Evolutionary conservation across 1,284 basidiomycete genomes (phyloP).

Genomic region (Erythrobasidium hasegawianum): DNA sequence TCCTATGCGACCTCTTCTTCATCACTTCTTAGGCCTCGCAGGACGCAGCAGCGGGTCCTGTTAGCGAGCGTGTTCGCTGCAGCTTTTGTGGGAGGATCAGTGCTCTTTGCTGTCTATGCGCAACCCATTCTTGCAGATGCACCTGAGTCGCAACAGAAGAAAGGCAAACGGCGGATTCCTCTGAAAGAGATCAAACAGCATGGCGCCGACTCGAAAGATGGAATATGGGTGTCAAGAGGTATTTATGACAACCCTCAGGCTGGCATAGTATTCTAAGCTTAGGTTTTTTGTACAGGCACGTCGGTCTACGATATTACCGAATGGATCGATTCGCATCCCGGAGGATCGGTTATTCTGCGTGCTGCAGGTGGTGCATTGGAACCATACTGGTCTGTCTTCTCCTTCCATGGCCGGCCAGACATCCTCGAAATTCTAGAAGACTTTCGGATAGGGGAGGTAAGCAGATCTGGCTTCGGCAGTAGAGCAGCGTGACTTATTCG

Average conservation of each 20-base stretch:
- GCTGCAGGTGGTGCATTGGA: conserved; percentile 30
- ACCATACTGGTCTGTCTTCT: conserved; percentile 32
- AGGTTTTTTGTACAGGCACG: conserved; percentile 19
- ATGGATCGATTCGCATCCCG: conserved; percentile 26
- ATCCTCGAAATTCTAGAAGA: conserved; percentile 31
- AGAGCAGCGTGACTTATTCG: too few species aligned
- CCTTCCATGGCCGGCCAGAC: conserved; percentile 18
- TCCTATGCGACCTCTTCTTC: too few species aligned
- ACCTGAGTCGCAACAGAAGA: background rate
- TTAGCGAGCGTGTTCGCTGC: background rate
- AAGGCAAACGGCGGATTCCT: conserved; percentile 12
- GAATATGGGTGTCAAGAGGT: conserved; percentile 32
- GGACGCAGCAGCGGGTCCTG: too few species aligned
- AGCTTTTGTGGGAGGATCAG: background rate
- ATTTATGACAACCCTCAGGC: too few species aligned
- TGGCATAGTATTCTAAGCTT: too few species aligned
- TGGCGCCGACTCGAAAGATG: conserved; percentile 26
- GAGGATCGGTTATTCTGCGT: conserved; percentile 26
- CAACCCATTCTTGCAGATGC: conserved; percentile 19
- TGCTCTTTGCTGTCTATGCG: conserved; percentile 6
- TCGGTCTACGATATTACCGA: conserved; percentile 32
- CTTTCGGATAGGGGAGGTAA: conserved; percentile 27
- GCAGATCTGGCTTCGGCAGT: too few species aligned
- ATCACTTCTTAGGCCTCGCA: too few species aligned
- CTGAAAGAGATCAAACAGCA: conserved; percentile 25